These are phyloP conservation scores for Bretschneidera sinensis DNA, from an alignment of 345 rosid species.

Conservation along the genomic window DNA sequence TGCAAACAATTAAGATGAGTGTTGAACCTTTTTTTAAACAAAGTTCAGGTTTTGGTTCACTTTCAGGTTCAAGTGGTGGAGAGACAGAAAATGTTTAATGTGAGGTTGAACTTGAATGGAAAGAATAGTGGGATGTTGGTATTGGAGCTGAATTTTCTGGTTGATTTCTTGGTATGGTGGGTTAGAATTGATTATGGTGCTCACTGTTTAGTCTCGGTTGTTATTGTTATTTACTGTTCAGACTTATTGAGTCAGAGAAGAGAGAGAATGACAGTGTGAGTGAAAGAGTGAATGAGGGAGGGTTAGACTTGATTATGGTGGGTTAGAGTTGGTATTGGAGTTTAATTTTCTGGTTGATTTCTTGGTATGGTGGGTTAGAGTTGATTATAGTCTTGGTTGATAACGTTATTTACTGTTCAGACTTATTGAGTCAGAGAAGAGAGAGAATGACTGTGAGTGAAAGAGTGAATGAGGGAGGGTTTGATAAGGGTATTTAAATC, in stretches of 20 bases:
- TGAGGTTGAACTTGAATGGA: no score
- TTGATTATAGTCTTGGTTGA: constrained; percentile 21
- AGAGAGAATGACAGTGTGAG: neutral
- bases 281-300: neutral
- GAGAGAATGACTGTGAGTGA: neutral
- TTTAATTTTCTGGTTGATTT: constrained; percentile 4
- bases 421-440: neutral
- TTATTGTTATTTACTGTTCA: neutral
- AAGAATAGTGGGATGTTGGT: no score
- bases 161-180: constrained; percentile 66
- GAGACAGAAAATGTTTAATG: no score
- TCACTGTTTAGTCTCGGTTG: no score
- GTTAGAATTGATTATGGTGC: constrained; percentile 54
- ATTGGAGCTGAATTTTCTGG: constrained; percentile 4
- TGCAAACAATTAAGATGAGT: no score
- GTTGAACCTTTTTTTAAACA: no score
- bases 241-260: neutral
- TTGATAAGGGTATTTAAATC: neutral
- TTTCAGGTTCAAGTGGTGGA: no score
- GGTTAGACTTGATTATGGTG: no score
- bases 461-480: neutral
- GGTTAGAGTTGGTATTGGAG: constrained; percentile 6
- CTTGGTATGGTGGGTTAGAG: constrained; percentile 92
- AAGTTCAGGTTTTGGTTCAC: no score
- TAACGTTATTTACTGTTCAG: neutral